These are phyloP conservation scores for Centella asiatica DNA, from an alignment of 129 eudicot species.

Conservation along the genomic window DNA sequence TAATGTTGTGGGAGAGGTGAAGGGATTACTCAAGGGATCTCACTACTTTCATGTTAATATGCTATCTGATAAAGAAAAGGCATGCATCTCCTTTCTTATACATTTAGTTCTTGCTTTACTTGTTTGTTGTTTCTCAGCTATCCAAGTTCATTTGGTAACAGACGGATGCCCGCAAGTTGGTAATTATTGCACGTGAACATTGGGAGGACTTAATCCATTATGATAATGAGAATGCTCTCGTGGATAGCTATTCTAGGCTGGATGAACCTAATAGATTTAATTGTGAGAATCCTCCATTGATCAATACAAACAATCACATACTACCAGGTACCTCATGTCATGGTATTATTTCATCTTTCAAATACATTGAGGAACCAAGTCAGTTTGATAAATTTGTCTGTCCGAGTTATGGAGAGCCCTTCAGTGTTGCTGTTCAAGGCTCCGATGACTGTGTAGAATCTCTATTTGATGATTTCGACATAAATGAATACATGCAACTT, in stretches of 20 bases:
- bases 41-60: conserved; percentile 11
- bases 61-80: conserved; percentile 44
- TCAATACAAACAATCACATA: not conserved
- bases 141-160: conserved; percentile 19
- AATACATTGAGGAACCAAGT: conserved; percentile 2
- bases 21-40: conserved; percentile 28
- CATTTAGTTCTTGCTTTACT: not conserved
- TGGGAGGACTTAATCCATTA: conserved; percentile 23
- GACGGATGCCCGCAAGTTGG: conserved; percentile 36
- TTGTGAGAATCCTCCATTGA: not conserved
- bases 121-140: not conserved
- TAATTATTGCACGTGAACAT: conserved; percentile 33
- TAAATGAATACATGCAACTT: conserved; percentile 9
- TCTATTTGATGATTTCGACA: not conserved
- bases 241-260: conserved; percentile 3
- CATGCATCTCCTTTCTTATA: conserved; percentile 14
- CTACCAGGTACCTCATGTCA: not conserved
- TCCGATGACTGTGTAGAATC: not conserved
- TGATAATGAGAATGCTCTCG: conserved; percentile 17
- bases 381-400: not conserved
- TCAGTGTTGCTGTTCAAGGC: not conserved
- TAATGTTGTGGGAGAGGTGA: conserved; percentile 35
- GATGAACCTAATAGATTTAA: not conserved
- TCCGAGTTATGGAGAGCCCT: not conserved
- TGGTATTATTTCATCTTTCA: not conserved